Base-by-base conservation (phyloP, 495 filamentous ascomycete genomes). In the Aspergillus cavernicola region DNA sequence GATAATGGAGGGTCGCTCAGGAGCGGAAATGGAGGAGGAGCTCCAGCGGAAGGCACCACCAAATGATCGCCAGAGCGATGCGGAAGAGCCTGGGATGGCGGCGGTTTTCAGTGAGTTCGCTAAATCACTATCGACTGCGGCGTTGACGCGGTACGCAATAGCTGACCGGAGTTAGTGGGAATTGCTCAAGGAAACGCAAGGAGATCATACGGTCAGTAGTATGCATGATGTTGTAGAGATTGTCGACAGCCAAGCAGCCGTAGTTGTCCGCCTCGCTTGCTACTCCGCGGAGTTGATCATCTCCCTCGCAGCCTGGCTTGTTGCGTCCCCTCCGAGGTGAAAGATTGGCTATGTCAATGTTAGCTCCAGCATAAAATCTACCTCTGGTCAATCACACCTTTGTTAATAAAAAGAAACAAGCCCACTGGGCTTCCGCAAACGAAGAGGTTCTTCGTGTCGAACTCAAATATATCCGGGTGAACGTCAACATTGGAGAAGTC, bases 171-270 rank as follows among this genome's bases (percentile, higher is more conserved):
- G 66, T 85, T 75, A 4, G 18, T 3, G 28, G 10, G 26, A 74
- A 66, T 28, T 20, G 15, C 20, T 19, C 5, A 10, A 13, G 3
- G 10, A 5, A 1, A 15, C 23, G 32, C 2, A 10, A 29, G 11
- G 31, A 18, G 33, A 7, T 61, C 68, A 42, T 66, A 78, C 75
- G 80, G 54, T 84, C 82, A 16, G 80, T 80, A 32, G 77, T 79
- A 54, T 84, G 78, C 63, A 97, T 79, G 55, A 98, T 83, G 65
- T 98, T 98, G 78, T 97, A 98, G 39, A 98, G 78, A 65, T 98
- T 98, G 61, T 96, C 90, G 8, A 96, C 89, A 5, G 92, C 89
- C 32, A 97, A 71, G 68, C 92, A 98, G 23, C 93, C 93, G 65
- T 90, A 96, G 11, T 72, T 81, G 42, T 87, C 92, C 12, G 76